Evolutionary conservation across 2,329 filamentous ascomycete genomes (phyloP).

Genomic region (Exserohilum turcica): DNA sequence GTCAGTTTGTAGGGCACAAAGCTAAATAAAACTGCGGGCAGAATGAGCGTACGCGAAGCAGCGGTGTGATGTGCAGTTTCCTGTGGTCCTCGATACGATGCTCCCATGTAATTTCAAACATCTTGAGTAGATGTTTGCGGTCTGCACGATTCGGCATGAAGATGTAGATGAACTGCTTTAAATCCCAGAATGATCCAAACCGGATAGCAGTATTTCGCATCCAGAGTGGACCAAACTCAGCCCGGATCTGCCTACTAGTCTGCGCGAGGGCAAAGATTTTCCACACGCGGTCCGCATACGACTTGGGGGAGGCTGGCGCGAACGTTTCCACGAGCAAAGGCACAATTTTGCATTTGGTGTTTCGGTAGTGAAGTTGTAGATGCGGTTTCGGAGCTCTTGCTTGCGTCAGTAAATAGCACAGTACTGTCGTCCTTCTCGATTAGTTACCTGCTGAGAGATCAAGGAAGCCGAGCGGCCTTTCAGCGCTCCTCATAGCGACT

Average conservation of each 20-base stretch:
- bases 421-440: background rate
- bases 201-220: background rate
- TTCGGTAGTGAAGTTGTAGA: background rate
- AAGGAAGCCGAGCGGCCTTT: background rate
- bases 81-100: background rate
- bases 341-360: background rate
- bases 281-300: background rate
- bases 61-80: background rate
- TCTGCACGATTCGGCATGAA: background rate
- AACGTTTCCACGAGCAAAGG: background rate
- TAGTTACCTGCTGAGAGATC: background rate
- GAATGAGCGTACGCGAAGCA: background rate
- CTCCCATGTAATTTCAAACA: background rate
- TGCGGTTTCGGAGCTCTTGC: background rate
- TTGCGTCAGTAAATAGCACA: background rate
- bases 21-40: background rate
- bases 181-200: background rate
- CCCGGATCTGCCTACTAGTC: background rate
- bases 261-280: background rate
- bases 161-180: background rate
- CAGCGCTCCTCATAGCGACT: background rate
- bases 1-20: background rate
- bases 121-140: background rate
- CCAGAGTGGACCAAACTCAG: constrained; percentile 10
- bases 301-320: background rate